These are phyloP conservation scores for Solanum ahanhuiri DNA, from an alignment of 257 asterid species.

Conservation along the genomic window DNA sequence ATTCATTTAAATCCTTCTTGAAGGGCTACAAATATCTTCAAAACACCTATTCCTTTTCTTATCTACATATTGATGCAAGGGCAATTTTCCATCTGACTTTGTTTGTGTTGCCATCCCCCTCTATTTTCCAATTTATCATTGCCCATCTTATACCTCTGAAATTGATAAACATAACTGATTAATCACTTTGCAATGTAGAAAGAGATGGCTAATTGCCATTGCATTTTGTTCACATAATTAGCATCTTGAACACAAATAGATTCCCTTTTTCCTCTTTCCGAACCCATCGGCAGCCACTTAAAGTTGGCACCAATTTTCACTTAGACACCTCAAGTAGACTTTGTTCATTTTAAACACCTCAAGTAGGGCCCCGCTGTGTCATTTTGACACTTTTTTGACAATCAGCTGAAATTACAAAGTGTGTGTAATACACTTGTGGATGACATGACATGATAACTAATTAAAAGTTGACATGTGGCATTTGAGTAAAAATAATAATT, in stretches of 20 bases:
- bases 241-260: neutral
- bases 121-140: neutral
- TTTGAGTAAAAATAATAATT: too few species aligned
- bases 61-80: neutral
- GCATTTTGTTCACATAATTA: neutral
- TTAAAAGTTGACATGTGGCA: too few species aligned
- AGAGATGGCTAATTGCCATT: neutral
- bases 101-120: neutral
- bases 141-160: neutral
- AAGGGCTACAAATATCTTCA: neutral
- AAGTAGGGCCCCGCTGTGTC: too few species aligned
- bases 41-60: too few species aligned
- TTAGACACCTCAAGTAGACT: too few species aligned
- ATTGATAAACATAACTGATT: neutral
- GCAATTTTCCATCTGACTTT: neutral
- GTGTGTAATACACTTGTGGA: too few species aligned
- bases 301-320: too few species aligned
- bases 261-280: neutral
- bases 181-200: neutral
- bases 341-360: too few species aligned
- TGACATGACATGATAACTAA: too few species aligned
- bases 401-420: too few species aligned
- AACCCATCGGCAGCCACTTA: too few species aligned
- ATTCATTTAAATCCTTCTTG: neutral
- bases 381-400: too few species aligned